Conservation (phyloP, 164 flowering plant species). For the Santalum album region DNA sequence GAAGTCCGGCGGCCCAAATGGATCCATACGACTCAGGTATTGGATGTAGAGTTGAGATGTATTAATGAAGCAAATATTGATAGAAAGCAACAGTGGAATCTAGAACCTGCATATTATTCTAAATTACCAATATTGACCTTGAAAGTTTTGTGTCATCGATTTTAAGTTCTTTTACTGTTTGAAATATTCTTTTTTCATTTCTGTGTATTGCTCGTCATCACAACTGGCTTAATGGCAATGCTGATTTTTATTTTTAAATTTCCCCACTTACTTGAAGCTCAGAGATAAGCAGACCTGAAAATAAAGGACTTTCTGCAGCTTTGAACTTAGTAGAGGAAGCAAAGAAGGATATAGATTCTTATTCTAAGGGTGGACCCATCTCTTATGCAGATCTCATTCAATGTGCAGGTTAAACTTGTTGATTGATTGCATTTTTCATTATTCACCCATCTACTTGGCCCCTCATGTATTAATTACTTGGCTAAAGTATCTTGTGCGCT, state of each 20-base stretch:
- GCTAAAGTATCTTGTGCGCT: not conserved
- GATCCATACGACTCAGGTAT: constrained; percentile 90
- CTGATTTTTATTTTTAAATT: not conserved
- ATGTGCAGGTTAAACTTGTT: constrained; percentile 49
- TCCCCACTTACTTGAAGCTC: constrained; percentile 56
- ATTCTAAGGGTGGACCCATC: constrained; percentile 91
- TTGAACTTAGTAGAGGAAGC: constrained; percentile 62
- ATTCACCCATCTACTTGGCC: not conserved
- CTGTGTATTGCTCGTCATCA: too few relatives aligned
- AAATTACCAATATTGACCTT: too few relatives aligned
- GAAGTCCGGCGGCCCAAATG: constrained; percentile 94
- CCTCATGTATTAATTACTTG: not conserved
- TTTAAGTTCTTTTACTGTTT: too few relatives aligned
- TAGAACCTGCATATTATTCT: too few relatives aligned
- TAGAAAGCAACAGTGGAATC: too few relatives aligned
- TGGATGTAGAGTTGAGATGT: too few relatives aligned
- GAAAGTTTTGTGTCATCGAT: too few relatives aligned
- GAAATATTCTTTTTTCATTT: too few relatives aligned
- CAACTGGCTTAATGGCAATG: not conserved
- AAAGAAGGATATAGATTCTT: constrained; percentile 79
- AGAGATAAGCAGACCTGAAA: constrained; percentile 95
- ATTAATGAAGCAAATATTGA: too few relatives aligned
- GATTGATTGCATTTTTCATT: not conserved
- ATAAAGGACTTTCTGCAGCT: constrained; percentile 71
- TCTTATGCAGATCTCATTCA: constrained; percentile 88